These are phyloP conservation scores for Manihot esculenta DNA, from an alignment of 441 rosid species.

Conservation along the genomic window DNA sequence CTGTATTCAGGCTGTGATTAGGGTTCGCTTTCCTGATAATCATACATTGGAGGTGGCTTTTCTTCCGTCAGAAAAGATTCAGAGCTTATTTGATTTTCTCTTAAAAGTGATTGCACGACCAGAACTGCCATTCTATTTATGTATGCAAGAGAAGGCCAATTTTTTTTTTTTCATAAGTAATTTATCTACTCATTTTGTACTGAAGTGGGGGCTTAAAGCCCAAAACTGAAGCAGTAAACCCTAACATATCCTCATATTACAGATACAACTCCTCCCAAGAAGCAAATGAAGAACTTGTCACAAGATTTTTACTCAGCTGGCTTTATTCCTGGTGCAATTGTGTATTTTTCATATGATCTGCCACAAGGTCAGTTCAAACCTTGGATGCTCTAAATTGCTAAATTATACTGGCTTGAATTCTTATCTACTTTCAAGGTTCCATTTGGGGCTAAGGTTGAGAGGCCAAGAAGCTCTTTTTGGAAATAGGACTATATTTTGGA, in stretches of 20 bases:
- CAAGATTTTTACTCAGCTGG: conserved; percentile 81
- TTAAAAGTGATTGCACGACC: conserved; percentile 57
- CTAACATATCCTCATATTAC: conserved; percentile 31
- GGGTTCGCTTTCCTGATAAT: conserved; percentile 92
- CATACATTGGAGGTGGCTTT: conserved; percentile 27
- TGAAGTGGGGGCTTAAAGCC: conserved; percentile 8
- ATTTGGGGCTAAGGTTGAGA: too few relatives aligned
- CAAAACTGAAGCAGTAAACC: conserved; percentile 9
- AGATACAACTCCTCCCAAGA: conserved; percentile 91
- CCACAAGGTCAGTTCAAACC: conserved; percentile 57
- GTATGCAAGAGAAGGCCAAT: conserved; percentile 39
- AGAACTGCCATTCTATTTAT: conserved; percentile 67
- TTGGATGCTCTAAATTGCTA: conserved; percentile 2
- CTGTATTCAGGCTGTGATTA: conserved; percentile 43
- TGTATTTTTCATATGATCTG: conserved; percentile 68
- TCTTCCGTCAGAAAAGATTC: conserved; percentile 49
- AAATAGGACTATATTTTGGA: too few relatives aligned
- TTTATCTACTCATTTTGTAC: background rate
- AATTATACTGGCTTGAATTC: background rate
- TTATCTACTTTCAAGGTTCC: background rate
- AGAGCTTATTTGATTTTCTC: conserved; percentile 73
- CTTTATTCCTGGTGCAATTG: conserved; percentile 90
- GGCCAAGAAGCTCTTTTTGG: too few relatives aligned
- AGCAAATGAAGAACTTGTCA: conserved; percentile 65
- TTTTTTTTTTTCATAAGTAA: background rate